These are phyloP conservation scores for Sisymbrium altissimum DNA, from an alignment of 345 rosid genomes.

Conservation along the genomic window DNA sequence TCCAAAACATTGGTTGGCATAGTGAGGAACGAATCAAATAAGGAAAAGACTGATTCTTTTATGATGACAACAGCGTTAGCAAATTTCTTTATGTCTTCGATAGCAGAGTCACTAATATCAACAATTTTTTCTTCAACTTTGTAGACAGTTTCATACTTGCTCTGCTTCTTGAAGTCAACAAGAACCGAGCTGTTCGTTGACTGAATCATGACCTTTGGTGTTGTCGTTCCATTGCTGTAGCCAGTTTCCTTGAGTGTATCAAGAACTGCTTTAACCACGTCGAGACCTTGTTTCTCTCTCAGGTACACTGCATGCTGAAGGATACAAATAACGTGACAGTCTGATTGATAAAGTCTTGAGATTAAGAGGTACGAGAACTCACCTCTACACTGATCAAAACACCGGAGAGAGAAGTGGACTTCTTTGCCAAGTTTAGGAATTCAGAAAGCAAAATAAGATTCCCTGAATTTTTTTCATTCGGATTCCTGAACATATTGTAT, in stretches of 20 bases:
- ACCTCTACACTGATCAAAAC: constrained; percentile 82
- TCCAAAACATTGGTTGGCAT: constrained; percentile 39
- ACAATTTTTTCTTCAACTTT: constrained; percentile 49
- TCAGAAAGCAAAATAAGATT: constrained; percentile 45
- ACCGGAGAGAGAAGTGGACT: constrained; percentile 51
- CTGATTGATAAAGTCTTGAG: not conserved
- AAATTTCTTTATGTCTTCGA: constrained; percentile 55
- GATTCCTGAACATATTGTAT: constrained; percentile 49
- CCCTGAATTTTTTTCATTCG: constrained; percentile 45
- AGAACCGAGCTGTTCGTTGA: constrained; percentile 70
- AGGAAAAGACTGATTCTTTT: constrained; percentile 49
- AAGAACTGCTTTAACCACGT: constrained; percentile 47
- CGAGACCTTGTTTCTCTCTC: constrained; percentile 42
- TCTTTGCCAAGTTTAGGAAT: constrained; percentile 58
- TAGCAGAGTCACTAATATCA: constrained; percentile 35
- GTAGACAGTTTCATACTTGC: constrained; percentile 53
- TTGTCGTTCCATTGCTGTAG: constrained; percentile 33
- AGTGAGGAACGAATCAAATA: constrained; percentile 4
- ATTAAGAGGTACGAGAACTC: constrained; percentile 21
- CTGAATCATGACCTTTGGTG: constrained; percentile 56
- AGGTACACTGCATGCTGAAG: constrained; percentile 67
- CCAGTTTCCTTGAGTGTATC: constrained; percentile 50
- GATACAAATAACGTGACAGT: not conserved
- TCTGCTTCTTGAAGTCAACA: constrained; percentile 42
- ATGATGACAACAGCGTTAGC: constrained; percentile 52